Conservation (phyloP, 345 rosid genomes). For the Salix purpurea region DNA sequence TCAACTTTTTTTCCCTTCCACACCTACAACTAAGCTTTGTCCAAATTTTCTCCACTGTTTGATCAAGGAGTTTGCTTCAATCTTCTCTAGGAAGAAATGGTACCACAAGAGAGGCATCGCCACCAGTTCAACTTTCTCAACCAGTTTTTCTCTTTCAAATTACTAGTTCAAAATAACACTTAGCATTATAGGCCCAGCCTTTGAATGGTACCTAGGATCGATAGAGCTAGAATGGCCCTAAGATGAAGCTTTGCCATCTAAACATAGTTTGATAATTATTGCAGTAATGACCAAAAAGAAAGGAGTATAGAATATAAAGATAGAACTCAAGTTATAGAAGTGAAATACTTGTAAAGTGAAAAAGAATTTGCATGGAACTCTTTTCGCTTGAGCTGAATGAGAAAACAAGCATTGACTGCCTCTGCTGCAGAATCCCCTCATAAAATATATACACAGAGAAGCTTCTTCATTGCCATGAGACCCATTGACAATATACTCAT, state of each 20-base stretch:
- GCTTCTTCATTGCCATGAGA: slow-evolving; percentile 25
- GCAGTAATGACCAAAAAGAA: neutral
- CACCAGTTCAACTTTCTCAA: neutral
- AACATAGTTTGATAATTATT: neutral
- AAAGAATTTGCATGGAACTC: slow-evolving; percentile 66
- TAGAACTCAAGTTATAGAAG: neutral
- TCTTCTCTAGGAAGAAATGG: neutral
- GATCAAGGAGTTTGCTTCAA: neutral
- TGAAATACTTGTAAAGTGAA: slow-evolving; percentile 60
- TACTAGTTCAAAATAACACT: neutral
- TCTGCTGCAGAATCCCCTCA: slow-evolving; percentile 67
- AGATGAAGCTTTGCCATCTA: neutral
- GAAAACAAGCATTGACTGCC: slow-evolving; percentile 69
- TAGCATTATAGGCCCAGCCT: neutral
- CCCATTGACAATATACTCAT: slow-evolving; percentile 17
- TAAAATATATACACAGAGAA: slow-evolving; percentile 58
- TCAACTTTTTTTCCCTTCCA: neutral
- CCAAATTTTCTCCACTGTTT: neutral
- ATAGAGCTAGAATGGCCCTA: neutral
- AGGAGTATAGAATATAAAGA: neutral
- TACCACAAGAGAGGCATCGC: neutral
- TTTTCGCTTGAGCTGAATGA: slow-evolving; percentile 59
- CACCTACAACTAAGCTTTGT: neutral
- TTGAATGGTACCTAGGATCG: neutral
- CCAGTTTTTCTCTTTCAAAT: neutral